Evolutionary conservation across 768 basidiomycete genomes (phyloP), one percentile per base, ranked within the genome.

Genomic region (Stropharia rugosoannulata): DNA sequence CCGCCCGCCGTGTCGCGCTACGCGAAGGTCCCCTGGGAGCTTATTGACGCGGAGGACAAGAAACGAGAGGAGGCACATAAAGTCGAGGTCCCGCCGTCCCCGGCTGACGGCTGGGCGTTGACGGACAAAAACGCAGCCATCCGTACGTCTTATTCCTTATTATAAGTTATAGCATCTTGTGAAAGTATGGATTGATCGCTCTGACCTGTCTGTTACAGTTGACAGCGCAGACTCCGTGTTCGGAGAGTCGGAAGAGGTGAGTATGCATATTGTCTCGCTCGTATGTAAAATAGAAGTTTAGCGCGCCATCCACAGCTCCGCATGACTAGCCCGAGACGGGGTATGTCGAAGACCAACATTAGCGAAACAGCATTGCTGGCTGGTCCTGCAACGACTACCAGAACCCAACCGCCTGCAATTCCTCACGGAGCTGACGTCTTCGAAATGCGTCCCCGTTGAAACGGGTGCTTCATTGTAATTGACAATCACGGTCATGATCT

Each of bases 21-120:
- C 68, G 90, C 89, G 13, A 61, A 85, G 59, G 81, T 93, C 1
- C 92, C 93, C 3, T 95, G 84, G 79, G 83, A 87, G 4, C 68
- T 84, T 59, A 77, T 85, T 39, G 66, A 77, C 59, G 71, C 68
- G 5, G 70, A 75, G 46, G 77, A 78, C 43, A 63, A 66, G n/a
- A 63, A 65, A 27, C 65, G 59, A 46, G 56, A 69, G 48, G 57
- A 63, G 45, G 48, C 57, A 18, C 63, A 55, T 52, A 57, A 57
- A 50, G 57, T 49, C 37, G 61, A 64, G 27, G 66, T 66, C 45
- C 66, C 64, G 43, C 65, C 56, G 19, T 64, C 59, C n/a, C 73
- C 75, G 19, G 56, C 64, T 29, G 73, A 67, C n/a, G 78, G 77
- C 11, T 84, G 80, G 76, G 69, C 75, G 36, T 71, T 88, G 58